Evolutionary conservation across 306 rosid genomes (phyloP), one percentile per base, ranked within the genome.

Genomic region (Acacia acuminata): DNA sequence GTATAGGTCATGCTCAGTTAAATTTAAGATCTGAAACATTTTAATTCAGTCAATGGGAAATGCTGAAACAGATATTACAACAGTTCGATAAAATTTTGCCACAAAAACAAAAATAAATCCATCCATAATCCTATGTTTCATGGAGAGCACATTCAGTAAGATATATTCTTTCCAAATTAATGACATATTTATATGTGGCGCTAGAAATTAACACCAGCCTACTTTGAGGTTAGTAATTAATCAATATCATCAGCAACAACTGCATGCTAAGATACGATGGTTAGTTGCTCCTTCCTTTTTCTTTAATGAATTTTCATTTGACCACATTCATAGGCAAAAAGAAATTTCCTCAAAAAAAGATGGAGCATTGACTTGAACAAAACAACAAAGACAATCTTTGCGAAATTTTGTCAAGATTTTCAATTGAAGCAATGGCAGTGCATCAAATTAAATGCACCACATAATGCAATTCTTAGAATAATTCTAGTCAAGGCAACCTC

Each of bases 1-100:
- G 77, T 94, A 91, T 50, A 96, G 85, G 84, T 94, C 98, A 78
- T 91, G 99, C 88, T 96, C 99, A 1, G 97, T 96, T 85, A 96
- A 88, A 87, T 96, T 96, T 88, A 94, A 88, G 84, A 96, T 97
- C 98, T 96, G 98, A 88, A 85, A 24, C 43, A 85, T 77, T 78
- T 80, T 15, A 82, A 86, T 83, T 60, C 40, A 27, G 80, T 42
- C 73, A 82, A 81, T 69, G 55, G 82, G 81, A 77, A 69, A 82
- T 71, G 69, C 58, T 42, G 51, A 73, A 58, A 77, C 36, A 73
- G 20, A 36, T 24, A 66, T 25, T 3, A 43, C 42, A n/a, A 16
- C 60, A 24, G n/a, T 73, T 80, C 25, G 27, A 67, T 24, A 77
- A 82, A 27, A 84, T 36, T 61, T 61, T 47, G 24, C 10, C 7